Base-by-base conservation (phyloP, 768 basidiomycete genomes). In the Sporobolomyces roseus region DNA sequence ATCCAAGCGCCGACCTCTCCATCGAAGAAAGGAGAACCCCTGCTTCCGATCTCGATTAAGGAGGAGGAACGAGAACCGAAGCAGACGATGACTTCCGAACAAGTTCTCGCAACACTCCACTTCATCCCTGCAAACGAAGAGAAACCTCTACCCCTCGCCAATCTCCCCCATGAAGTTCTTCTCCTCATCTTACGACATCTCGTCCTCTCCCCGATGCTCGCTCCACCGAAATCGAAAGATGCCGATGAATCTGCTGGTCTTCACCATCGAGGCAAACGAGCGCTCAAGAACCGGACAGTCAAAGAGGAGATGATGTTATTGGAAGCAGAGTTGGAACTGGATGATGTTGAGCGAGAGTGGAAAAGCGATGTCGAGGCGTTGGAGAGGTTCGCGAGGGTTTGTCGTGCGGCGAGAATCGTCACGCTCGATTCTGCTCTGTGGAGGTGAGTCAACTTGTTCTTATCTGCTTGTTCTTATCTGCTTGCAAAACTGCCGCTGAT, bases 161-260 rank as follows among this genome's bases (percentile, higher is more conserved):
- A 27, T 27, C 60, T 76, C 12, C 74, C 74, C 1, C 72, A 55
- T 38, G 75, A 76, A 29, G 58, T 76, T 2, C 72, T 76, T 36
- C 36, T 73, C 35, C 70, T 72, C 45, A 64, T 76, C 58, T 49
- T 74, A 0, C 50, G 51, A 4, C 53, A 66, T 58, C 58, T 75
- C 49, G 33, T 58, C 30, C 61, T 72, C 41, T 65, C 71, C 19
- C 30, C 55, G 9, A 62, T 72, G 61, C 50, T 66, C 25, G 66
- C 66, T 0, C 66, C 71, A 6, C 66, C 71, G 1, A 58, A 51
- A 1, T 17, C 54, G 0, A 33, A 32, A 10, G 33, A 61, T 12
- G 14, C n/a, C 33, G 17, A 30, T 9, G 32, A 54, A 3, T 32
- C 50, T 1, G 8, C 36, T 4, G n/a, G 41, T 33, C 58, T 4